Evolutionary conservation across 257 asterid species (phyloP).

Genomic region (Forsythia suspensa): DNA sequence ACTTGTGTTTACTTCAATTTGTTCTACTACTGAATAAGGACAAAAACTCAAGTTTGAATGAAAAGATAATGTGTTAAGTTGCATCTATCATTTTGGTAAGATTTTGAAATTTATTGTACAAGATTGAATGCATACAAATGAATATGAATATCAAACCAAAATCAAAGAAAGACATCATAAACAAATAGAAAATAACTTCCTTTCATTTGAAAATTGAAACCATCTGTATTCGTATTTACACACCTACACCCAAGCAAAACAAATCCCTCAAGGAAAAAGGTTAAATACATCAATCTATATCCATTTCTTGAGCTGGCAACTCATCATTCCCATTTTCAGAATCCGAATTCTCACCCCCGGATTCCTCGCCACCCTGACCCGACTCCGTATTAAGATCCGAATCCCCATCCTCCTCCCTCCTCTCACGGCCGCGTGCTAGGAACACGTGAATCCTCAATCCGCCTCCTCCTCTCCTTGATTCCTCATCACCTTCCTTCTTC

Average conservation of each 20-base stretch:
- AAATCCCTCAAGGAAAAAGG: neutral
- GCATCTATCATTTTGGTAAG: no score
- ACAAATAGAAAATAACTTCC: neutral
- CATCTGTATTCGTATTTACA: neutral
- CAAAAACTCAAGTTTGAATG: no score
- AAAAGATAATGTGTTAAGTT: no score
- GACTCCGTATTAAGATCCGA: constrained; percentile 5
- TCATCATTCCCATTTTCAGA: constrained; percentile 12
- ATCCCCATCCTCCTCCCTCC: constrained; percentile 13
- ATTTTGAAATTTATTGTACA: no score
- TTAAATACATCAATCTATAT: constrained; percentile 21
- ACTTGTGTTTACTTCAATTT: no score
- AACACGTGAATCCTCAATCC: constrained; percentile 40
- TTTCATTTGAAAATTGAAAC: neutral
- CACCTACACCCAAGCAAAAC: neutral
- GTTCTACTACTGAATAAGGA: no score
- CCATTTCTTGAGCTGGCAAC: constrained; percentile 33
- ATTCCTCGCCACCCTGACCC: neutral
- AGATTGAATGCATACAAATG: no score
- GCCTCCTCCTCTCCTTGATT: constrained; percentile 2
- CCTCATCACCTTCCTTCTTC: constrained; percentile 8
- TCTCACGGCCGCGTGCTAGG: constrained; percentile 18
- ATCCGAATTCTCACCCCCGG: constrained; percentile 11
- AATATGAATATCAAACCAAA: no score
- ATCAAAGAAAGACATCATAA: no score